These are phyloP conservation scores for Pythium sukuiense DNA, from an alignment of 352 stramenopile genomes.

Conservation along the genomic window DNA sequence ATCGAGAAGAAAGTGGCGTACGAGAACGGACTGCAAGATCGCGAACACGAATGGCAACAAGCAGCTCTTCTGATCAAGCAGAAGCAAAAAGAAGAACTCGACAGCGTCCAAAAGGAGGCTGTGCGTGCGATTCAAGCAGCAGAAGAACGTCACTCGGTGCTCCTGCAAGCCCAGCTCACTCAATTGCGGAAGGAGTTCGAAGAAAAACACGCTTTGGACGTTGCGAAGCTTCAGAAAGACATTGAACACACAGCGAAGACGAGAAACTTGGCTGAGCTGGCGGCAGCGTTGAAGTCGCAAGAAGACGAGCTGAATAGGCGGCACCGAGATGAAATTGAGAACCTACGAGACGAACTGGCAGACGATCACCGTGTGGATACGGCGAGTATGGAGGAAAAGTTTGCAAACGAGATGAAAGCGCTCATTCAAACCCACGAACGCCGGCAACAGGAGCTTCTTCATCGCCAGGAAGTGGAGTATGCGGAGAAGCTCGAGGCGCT, in stretches of 20 bases:
- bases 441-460: neutral
- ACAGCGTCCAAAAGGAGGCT: conserved; percentile 55
- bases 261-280: conserved; percentile 2
- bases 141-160: conserved; percentile 60
- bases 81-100: conserved; percentile 69
- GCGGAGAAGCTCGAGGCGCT: conserved; percentile 12
- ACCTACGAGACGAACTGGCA: conserved; percentile 18
- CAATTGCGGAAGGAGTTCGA: conserved; percentile 39
- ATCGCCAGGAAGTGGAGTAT: conserved; percentile 12
- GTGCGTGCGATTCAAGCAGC: conserved; percentile 63
- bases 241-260: conserved; percentile 12
- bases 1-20: conserved; percentile 64
- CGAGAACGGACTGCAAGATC: conserved; percentile 60
- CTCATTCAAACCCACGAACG: neutral
- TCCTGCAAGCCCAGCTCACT: conserved; percentile 39
- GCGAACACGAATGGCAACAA: conserved; percentile 76
- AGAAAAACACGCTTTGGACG: conserved; percentile 23
- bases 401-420: conserved; percentile 6
- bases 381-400: conserved; percentile 22
- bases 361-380: conserved; percentile 25
- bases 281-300: conserved; percentile 10
- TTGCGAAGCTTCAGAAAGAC: conserved; percentile 14
- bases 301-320: neutral
- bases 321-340: conserved; percentile 15
- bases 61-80: conserved; percentile 71